These are phyloP conservation scores for Diplodia sapinea DNA, from an alignment of 2,329 filamentous ascomycete genomes.

Conservation along the genomic window DNA sequence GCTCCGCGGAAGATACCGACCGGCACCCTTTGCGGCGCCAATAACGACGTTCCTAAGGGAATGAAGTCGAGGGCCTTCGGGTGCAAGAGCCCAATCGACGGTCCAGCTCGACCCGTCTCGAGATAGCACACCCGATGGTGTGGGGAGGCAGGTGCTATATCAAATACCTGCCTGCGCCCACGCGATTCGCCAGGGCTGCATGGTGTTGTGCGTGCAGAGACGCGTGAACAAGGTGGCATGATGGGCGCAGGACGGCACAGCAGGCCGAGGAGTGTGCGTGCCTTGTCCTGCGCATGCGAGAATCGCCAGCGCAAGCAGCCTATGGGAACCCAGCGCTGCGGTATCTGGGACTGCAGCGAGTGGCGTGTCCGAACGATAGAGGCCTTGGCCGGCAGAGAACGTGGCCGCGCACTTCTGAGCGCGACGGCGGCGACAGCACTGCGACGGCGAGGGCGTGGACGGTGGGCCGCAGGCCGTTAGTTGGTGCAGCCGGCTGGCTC, in stretches of 20 bases:
- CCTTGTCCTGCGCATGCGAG: constrained; percentile 21
- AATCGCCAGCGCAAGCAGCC: constrained; percentile 17
- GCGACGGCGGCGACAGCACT: not conserved
- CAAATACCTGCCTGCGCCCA: constrained; percentile 7
- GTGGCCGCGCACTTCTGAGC: not conserved
- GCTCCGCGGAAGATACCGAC: constrained; percentile 16
- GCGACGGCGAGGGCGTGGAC: not conserved
- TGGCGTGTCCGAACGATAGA: constrained; percentile 25
- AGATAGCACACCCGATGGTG: constrained; percentile 8
- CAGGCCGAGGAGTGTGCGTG: constrained; percentile 18
- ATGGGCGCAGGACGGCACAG: constrained; percentile 22
- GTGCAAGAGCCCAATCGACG: constrained; percentile 13
- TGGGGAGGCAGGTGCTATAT: not conserved
- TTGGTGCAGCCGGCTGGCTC: constrained; percentile 8
- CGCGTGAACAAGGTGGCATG: constrained; percentile 11
- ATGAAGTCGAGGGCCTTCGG: constrained; percentile 9
- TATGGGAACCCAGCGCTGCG: constrained; percentile 19
- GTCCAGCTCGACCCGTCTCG: not conserved
- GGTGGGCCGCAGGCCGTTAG: not conserved
- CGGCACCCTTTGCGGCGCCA: constrained; percentile 12
- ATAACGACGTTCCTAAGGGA: constrained; percentile 5
- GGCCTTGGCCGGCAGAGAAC: constrained; percentile 18
- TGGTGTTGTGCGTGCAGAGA: constrained; percentile 27
- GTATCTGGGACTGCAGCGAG: constrained; percentile 17
- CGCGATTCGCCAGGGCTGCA: constrained; percentile 22